These are phyloP conservation scores for Malus hybrid DNA, from an alignment of 331 rosid genomes.

Conservation along the genomic window DNA sequence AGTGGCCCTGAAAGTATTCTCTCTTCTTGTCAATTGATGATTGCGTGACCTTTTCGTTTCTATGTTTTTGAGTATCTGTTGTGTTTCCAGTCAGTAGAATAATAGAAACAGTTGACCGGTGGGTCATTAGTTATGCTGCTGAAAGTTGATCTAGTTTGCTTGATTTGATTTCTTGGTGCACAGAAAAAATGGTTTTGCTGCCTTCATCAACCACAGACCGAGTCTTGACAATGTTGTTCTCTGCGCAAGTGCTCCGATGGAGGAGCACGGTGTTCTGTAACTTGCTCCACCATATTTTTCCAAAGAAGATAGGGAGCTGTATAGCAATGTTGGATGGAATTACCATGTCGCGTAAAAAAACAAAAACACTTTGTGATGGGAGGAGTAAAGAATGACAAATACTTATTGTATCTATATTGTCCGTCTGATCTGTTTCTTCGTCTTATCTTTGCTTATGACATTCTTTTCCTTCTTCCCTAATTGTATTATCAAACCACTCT, in stretches of 20 bases:
- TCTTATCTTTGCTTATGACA: constrained; percentile 41
- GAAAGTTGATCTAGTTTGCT: background rate
- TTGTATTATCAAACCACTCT: constrained; percentile 29
- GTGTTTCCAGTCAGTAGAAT: background rate
- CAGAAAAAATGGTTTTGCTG: constrained; percentile 99
- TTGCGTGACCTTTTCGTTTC: background rate
- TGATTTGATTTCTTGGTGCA: constrained; percentile 17
- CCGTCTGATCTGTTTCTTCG: constrained; percentile 41
- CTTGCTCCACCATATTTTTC: constrained; percentile 55
- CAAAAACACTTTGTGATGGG: constrained; percentile 45
- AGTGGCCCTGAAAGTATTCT: background rate
- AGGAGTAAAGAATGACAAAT: constrained; percentile 44
- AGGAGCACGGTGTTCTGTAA: constrained; percentile 47
- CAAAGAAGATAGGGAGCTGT: constrained; percentile 46
- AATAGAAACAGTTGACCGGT: background rate
- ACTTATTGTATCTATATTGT: constrained; percentile 58
- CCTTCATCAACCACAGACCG: constrained; percentile 65
- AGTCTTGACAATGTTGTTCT: constrained; percentile 43
- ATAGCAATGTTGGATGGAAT: constrained; percentile 48
- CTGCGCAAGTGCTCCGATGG: constrained; percentile 30
- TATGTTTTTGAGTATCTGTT: background rate
- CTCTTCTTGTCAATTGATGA: background rate
- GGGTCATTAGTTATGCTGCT: background rate
- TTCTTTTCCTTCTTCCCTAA: constrained; percentile 16
- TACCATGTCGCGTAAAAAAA: constrained; percentile 43